phyloP scores from a whole-genome alignment of 2,329 filamentous ascomycete species.

The Claviceps maximensis region DNA sequence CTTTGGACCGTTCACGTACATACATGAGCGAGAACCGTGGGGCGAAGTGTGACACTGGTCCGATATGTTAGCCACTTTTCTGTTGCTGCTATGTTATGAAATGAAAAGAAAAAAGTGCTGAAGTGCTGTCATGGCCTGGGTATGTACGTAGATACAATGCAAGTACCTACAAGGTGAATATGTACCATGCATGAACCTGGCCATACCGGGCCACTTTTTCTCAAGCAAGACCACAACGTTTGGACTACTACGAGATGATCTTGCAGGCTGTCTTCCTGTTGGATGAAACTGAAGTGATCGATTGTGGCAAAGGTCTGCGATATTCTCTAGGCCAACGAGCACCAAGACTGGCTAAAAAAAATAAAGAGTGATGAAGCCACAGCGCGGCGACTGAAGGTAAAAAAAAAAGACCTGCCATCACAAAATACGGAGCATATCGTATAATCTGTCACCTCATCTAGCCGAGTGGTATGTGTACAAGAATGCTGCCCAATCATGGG shows the following conservation, averaged over 20 bases:
- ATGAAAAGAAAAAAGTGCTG: neutral
- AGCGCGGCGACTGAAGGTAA: neutral
- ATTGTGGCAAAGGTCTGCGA: neutral
- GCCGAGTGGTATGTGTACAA: conserved; percentile 1
- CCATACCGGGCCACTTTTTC: neutral
- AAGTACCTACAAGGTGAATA: neutral
- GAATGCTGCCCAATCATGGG: conserved; percentile 7
- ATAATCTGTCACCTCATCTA: neutral
- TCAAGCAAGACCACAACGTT: neutral
- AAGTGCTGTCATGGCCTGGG: neutral
- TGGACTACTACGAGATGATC: neutral
- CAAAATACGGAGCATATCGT: neutral
- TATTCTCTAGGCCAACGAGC: neutral
- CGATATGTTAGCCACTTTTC: neutral
- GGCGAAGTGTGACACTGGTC: neutral
- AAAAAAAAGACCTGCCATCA: neutral
- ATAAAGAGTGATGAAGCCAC: neutral
- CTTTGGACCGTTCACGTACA: neutral
- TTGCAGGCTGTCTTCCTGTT: neutral
- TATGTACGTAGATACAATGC: neutral
- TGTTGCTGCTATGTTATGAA: neutral
- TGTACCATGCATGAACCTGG: neutral
- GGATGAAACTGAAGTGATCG: neutral
- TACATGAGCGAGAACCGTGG: neutral
- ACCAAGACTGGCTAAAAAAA: neutral